Percentiles rank a stretch among this genome's conserved stretches.
Evolutionary conservation across 495 filamentous ascomycete species (phyloP).

Genomic region (Cercophora samala): DNA sequence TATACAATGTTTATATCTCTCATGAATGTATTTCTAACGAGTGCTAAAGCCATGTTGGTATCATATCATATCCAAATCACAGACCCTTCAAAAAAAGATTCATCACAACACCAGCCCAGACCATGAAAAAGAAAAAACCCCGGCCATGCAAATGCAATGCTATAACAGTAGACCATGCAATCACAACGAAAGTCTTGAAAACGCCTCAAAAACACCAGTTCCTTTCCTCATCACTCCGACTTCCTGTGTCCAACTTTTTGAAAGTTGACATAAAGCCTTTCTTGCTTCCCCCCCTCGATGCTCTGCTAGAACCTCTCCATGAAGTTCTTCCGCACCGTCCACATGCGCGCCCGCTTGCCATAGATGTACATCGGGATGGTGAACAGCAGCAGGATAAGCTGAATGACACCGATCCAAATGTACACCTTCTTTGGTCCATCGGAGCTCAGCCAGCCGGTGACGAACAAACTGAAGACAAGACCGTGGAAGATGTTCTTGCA

Average conservation of each 20-base stretch:
- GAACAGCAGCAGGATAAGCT: conserved; percentile 67
- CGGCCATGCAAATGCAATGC: conserved; percentile 5
- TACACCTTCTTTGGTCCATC: conserved; percentile 78
- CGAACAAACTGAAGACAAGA: conserved; percentile 85
- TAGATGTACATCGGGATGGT: conserved; percentile 96
- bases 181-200: neutral
- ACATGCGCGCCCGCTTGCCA: conserved; percentile 93
- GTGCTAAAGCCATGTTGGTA: conserved; percentile 1
- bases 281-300: neutral
- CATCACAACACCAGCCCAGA: neutral
- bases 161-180: neutral
- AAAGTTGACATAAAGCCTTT: conserved; percentile 4
- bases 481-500: conserved; percentile 92
- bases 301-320: conserved; percentile 76
- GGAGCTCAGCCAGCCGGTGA: conserved; percentile 75
- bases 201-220: neutral
- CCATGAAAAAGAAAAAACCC: neutral
- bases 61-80: neutral
- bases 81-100: neutral
- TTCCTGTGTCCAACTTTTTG: neutral
- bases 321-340: conserved; percentile 83
- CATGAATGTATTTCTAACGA: neutral
- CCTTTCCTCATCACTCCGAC: neutral
- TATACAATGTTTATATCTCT: neutral
- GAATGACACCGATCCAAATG: conserved; percentile 79